Base-by-base conservation (phyloP, 208 protist genomes). In the Acanthamoeba healyi region DNA sequence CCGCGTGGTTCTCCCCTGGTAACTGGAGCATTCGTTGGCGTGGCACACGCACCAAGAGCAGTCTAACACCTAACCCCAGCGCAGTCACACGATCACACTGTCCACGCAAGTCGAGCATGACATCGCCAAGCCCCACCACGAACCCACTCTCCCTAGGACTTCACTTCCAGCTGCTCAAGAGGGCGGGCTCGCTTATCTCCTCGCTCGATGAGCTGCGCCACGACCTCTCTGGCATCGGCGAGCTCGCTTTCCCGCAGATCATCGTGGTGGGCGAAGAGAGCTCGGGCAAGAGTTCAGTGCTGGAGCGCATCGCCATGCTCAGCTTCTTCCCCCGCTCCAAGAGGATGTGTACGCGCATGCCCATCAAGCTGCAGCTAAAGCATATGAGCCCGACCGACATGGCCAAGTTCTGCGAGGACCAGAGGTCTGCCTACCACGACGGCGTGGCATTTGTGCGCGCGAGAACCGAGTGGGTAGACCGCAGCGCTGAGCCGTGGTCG, bases 291-390 rank as follows among this genome's bases (percentile, higher is more conserved):
- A 86, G 77, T 7, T 86, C 77, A 2, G 77, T 86, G 0, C 44
- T 86, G 0, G 77, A 86, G 46, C 77, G 77, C n/a, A 86, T 86
- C 24, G 77, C 77, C 77, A 86, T 86, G 77, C 42, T 86, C n/a
- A n/a, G 26, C 44, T 86, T 86, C 44, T 86, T 86, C 77, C 77
- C 77, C 0, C 40, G 77, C 12, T 22, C 32, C 0, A 26, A 86
- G 44, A 32, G 58, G n/a, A 86, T 86, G 77, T 86, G 77, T 44
- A 86, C 77, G 19, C 77, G 77, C 38, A 86, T 86, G 77, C 77
- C 77, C n/a, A 86, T 86, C 77, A 86, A 86, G n/a, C 38, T 86
- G 29, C 77, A 86, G 46, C 44, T 86, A 7, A 86, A 38, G 77
- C 77, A 86, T 44, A 49, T 38, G 42, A 58, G 77, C 34, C 12